Conservation (phyloP, 805 yeast species). For the Sugiyamaella marilandica region DNA sequence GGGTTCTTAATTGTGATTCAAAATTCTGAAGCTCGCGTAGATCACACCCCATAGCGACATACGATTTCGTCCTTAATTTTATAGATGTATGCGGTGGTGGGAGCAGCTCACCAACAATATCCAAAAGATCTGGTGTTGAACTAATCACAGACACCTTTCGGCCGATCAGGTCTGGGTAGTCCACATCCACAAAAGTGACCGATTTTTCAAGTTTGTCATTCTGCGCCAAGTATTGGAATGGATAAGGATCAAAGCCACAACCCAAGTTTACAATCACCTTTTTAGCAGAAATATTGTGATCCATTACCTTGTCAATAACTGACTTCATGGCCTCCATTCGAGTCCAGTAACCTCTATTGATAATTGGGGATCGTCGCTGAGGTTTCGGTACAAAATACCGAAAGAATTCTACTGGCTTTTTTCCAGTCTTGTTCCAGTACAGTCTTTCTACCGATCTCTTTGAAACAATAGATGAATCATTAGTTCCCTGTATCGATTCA, state of each 20-base stretch:
- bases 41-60: slow-evolving; percentile 64
- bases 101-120: slow-evolving; percentile 39
- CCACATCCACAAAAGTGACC: slow-evolving; percentile 61
- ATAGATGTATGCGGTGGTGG: not conserved
- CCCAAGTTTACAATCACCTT: slow-evolving; percentile 63
- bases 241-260: slow-evolving; percentile 69
- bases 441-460: slow-evolving; percentile 72
- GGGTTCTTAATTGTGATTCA: slow-evolving; percentile 21
- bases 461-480: slow-evolving; percentile 77
- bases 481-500: slow-evolving; percentile 75
- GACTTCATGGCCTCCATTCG: slow-evolving; percentile 65
- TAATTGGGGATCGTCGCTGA: slow-evolving; percentile 70
- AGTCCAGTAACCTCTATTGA: slow-evolving; percentile 80
- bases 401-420: slow-evolving; percentile 43
- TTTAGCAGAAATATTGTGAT: slow-evolving; percentile 22
- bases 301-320: slow-evolving; percentile 45
- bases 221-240: slow-evolving; percentile 46
- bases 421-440: slow-evolving; percentile 29
- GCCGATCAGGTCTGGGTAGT: slow-evolving; percentile 63
- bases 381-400: slow-evolving; percentile 61
- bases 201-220: slow-evolving; percentile 25
- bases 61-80: slow-evolving; percentile 35
- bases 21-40: slow-evolving; percentile 43
- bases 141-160: slow-evolving; percentile 52
- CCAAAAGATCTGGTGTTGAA: slow-evolving; percentile 42